Base-by-base conservation (phyloP, 345 rosid species). In the Boechera retrofracta region DNA sequence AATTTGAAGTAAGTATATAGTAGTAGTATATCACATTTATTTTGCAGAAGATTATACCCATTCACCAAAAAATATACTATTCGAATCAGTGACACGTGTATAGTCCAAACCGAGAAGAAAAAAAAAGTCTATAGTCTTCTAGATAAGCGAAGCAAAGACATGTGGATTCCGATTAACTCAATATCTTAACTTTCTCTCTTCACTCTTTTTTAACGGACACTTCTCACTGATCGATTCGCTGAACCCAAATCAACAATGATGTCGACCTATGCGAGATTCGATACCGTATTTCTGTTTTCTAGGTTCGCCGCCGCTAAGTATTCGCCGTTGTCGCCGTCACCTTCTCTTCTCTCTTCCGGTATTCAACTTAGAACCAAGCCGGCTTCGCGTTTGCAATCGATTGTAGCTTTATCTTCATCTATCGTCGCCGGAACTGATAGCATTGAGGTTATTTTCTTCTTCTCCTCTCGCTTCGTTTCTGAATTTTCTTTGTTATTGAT, bases 361-460 rank as follows among this genome's bases (percentile, higher is more conserved):
- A 62, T 84, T 55, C 71, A 80, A 38, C 82, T 81, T 16, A 64
- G 56, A 71, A 68, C 63, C 39, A 67, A 42, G 9, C 45, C 81
- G 28, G 16, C 12, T 64, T 54, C 74, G 4, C 76, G 65, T 35
- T 60, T 78, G 2, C 79, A 24, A 0, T 63, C 81, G n/a, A n/a
- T 80, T 54, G 71, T 65, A 15, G 88, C 91, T 41, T 84, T 82
- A n/a, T 74, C 83, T 13, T 71, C 95, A 5, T 15, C 92, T 49
- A 66, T 89, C 80, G 62, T 87, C 62, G 82, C 89, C 0, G 93
- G 89, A 77, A 88, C 88, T 11, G 91, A 84, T 83, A 88, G 88
- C 86, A 84, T 88, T 83, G 85, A 89, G 93, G 95, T 91, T 69
- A 5, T 9, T 32, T 29, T 13, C 45, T 15, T 10, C 18, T 11